These are phyloP conservation scores for Somion occarium DNA, from an alignment of 1,284 basidiomycete genomes.

Conservation along the genomic window DNA sequence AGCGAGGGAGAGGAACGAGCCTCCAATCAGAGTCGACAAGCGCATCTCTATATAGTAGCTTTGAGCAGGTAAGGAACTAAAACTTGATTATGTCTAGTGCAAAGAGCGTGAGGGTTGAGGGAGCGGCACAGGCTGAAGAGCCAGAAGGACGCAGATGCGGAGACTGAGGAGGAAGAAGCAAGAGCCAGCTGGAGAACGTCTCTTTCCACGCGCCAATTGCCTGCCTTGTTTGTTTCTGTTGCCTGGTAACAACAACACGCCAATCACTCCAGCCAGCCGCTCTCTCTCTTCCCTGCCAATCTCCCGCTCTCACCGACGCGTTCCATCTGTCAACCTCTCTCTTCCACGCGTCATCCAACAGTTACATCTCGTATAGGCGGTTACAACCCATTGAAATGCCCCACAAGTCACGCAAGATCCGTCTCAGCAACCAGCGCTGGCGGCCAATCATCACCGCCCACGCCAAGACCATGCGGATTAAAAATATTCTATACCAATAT, in stretches of 20 bases:
- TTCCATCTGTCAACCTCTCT: neutral
- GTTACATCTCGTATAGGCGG: neutral
- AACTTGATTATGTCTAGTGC: neutral
- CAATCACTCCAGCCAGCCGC: neutral
- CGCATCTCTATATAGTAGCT: conserved; percentile 19
- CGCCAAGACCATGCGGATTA: too few relatives aligned
- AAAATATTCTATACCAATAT: too few relatives aligned
- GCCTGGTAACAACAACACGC: conserved; percentile 4
- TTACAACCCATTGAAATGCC: neutral
- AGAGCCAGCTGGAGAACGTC: neutral
- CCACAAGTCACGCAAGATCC: neutral
- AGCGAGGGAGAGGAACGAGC: conserved; percentile 25
- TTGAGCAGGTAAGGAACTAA: neutral
- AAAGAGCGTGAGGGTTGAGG: conserved; percentile 15
- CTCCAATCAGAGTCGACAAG: conserved; percentile 23
- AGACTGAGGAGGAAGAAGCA: conserved; percentile 2
- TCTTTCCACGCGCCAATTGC: neutral
- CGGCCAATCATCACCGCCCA: neutral
- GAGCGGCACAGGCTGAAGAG: conserved; percentile 12
- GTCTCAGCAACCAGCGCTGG: neutral
- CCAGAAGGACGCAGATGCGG: conserved; percentile 4
- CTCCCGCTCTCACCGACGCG: neutral
- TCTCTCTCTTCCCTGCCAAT: neutral
- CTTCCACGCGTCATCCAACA: too few relatives aligned
- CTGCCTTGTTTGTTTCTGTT: conserved; percentile 6